Percentiles rank a stretch among this genome's conserved stretches.
Conservation (phyloP, 306 rosid genomes). For the Trifolium pratense region DNA sequence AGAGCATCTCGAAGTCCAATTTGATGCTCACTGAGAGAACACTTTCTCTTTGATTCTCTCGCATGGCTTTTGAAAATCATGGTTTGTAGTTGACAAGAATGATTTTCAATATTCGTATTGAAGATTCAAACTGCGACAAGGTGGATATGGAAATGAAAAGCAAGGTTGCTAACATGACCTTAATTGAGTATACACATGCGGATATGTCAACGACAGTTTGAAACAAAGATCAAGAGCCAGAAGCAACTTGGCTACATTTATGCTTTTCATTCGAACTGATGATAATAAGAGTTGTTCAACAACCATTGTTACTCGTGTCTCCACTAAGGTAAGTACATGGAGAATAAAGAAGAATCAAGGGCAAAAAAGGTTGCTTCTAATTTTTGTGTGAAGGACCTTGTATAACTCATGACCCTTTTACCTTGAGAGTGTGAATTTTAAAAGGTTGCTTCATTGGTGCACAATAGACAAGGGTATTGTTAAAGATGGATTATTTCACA, state of each 20-base stretch:
- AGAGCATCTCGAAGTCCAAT: background rate
- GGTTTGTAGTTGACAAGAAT: slow-evolving; percentile 9
- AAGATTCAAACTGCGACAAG: slow-evolving; percentile 10
- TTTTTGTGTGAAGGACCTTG: slow-evolving; percentile 29
- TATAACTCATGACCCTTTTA: slow-evolving; percentile 32
- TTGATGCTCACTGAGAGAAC: slow-evolving; percentile 28
- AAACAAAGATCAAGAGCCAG: slow-evolving; percentile 37
- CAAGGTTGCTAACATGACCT: slow-evolving; percentile 30
- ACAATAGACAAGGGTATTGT: slow-evolving; percentile 29
- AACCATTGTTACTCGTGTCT: slow-evolving; percentile 34
- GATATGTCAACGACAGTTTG: slow-evolving; percentile 30
- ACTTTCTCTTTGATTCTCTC: slow-evolving; percentile 27
- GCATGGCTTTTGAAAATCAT: slow-evolving; percentile 29
- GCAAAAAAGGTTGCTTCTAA: slow-evolving; percentile 6
- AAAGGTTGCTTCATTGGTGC: slow-evolving; percentile 30
- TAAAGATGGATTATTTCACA: slow-evolving; percentile 2
- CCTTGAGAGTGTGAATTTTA: slow-evolving; percentile 23
- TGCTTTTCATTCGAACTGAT: slow-evolving; percentile 32
- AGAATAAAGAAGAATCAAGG: slow-evolving; percentile 18
- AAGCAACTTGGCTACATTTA: slow-evolving; percentile 29
- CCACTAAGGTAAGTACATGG: slow-evolving; percentile 22
- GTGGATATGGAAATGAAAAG: slow-evolving; percentile 6
- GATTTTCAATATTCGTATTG: slow-evolving; percentile 25
- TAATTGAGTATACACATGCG: slow-evolving; percentile 19
- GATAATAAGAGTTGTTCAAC: slow-evolving; percentile 35